phyloP scores from a whole-genome alignment of 2,329 filamentous ascomycete genomes.

The Xylariaceae sp. region DNA sequence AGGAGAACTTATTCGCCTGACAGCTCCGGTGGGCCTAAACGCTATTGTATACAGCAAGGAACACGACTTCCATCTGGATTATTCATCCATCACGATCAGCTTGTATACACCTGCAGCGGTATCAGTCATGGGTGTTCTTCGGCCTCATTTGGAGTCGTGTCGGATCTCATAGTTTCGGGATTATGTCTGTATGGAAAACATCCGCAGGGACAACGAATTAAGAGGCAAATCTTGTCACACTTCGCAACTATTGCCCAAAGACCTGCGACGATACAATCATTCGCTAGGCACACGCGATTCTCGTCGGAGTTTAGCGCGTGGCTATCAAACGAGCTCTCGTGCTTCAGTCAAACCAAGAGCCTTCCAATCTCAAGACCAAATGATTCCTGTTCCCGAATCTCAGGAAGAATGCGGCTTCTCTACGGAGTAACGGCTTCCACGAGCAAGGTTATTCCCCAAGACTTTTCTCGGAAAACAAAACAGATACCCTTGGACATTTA shows the following conservation, averaged over 20 bases:
- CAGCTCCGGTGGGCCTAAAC: too few relatives aligned
- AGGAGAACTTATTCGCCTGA: background rate
- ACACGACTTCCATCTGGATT: background rate
- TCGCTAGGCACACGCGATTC: background rate
- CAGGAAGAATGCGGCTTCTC: too few relatives aligned
- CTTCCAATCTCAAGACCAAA: too few relatives aligned
- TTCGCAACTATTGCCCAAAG: background rate
- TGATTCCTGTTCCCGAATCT: too few relatives aligned
- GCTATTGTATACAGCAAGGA: constrained; percentile 1
- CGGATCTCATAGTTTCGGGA: constrained; percentile 3
- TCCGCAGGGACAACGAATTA: constrained; percentile 3
- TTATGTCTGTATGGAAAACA: constrained; percentile 2
- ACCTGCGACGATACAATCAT: background rate
- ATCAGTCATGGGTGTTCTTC: background rate
- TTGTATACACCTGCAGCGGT: background rate
- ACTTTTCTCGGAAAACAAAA: too few relatives aligned
- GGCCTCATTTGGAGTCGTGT: background rate
- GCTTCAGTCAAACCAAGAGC: too few relatives aligned
- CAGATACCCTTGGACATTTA: too few relatives aligned
- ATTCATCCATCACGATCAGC: constrained; percentile 5
- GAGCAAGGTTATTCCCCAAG: too few relatives aligned
- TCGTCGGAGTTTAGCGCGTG: background rate
- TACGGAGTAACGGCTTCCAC: too few relatives aligned
- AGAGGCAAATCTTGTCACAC: background rate
- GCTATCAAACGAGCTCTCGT: too few relatives aligned